These are phyloP conservation scores for Oenanthe javanica DNA, from an alignment of 140 eudicot species.

Conservation along the genomic window DNA sequence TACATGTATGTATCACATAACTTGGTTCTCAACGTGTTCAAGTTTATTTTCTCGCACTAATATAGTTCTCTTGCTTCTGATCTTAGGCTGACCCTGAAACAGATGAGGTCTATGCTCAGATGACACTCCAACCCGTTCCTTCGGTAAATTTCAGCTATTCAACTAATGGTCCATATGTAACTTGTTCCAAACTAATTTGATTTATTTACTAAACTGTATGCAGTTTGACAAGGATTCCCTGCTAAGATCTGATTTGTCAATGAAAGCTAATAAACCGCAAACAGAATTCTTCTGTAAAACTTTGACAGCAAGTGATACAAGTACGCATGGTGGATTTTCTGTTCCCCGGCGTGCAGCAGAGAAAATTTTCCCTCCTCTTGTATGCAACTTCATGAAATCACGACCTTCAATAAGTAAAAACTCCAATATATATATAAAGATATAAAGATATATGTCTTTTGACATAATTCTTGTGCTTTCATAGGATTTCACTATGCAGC, in stretches of 20 bases:
- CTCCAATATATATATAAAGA: neutral
- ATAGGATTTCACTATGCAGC: slow-evolving; percentile 89
- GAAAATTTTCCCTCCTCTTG: slow-evolving; percentile 86
- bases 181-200: neutral
- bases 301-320: slow-evolving; percentile 96
- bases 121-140: slow-evolving; percentile 95
- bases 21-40: neutral
- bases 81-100: slow-evolving; percentile 95
- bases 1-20: slow-evolving; percentile 49
- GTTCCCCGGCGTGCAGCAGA: slow-evolving; percentile 99
- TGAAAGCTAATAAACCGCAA: slow-evolving; percentile 80
- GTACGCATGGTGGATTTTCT: slow-evolving; percentile 99
- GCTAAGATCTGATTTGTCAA: slow-evolving; percentile 76
- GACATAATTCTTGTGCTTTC: neutral
- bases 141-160: slow-evolving; percentile 38
- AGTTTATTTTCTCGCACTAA: neutral
- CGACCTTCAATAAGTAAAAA: neutral
- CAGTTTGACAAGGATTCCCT: slow-evolving; percentile 93
- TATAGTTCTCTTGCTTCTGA: neutral
- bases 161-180: neutral
- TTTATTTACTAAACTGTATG: slow-evolving; percentile 12
- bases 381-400: slow-evolving; percentile 21
- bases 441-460: neutral
- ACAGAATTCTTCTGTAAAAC: slow-evolving; percentile 92
- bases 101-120: slow-evolving; percentile 96